phyloP scores from a whole-genome alignment of 352 stramenopile genomes.

The Pythium plurisporium region DNA sequence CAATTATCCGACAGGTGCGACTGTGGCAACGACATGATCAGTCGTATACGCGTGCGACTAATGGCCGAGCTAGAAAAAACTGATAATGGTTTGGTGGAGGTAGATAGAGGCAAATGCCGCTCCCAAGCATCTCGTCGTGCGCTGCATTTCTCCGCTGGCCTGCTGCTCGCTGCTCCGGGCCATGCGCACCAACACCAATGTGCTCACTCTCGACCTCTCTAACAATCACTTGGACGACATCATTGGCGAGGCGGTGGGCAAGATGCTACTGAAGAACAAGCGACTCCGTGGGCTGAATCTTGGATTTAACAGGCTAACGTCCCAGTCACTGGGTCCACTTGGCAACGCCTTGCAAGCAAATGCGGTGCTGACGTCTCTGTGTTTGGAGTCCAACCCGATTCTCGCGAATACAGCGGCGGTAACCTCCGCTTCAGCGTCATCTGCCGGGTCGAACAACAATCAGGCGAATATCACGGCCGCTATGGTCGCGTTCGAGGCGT shows the following conservation, averaged over 20 bases:
- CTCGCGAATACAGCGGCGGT: slow-evolving; percentile 25
- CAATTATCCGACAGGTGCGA: slow-evolving; percentile 38
- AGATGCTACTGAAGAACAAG: slow-evolving; percentile 60
- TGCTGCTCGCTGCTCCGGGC: slow-evolving; percentile 54
- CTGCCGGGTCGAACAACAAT: slow-evolving; percentile 4
- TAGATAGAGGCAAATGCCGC: slow-evolving; percentile 49
- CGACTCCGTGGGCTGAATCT: slow-evolving; percentile 46
- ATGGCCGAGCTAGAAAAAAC: too few relatives aligned
- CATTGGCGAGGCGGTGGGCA: slow-evolving; percentile 33
- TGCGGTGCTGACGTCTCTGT: slow-evolving; percentile 42
- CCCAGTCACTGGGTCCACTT: slow-evolving; percentile 28
- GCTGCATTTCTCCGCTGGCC: slow-evolving; percentile 38
- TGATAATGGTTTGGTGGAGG: background rate
- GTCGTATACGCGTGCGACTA: too few relatives aligned
- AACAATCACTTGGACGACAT: slow-evolving; percentile 52
- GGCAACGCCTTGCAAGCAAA: slow-evolving; percentile 40
- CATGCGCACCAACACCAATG: slow-evolving; percentile 55
- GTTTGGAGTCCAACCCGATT: slow-evolving; percentile 57
- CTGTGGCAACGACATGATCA: background rate
- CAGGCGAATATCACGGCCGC: background rate
- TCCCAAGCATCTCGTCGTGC: slow-evolving; percentile 43
- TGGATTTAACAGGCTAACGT: slow-evolving; percentile 52
- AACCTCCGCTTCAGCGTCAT: too few relatives aligned
- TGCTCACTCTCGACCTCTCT: slow-evolving; percentile 50
- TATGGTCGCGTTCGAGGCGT: slow-evolving; percentile 33